These are phyloP conservation scores for Cicer yamashitae DNA, from an alignment of 306 rosid genomes.

Conservation along the genomic window DNA sequence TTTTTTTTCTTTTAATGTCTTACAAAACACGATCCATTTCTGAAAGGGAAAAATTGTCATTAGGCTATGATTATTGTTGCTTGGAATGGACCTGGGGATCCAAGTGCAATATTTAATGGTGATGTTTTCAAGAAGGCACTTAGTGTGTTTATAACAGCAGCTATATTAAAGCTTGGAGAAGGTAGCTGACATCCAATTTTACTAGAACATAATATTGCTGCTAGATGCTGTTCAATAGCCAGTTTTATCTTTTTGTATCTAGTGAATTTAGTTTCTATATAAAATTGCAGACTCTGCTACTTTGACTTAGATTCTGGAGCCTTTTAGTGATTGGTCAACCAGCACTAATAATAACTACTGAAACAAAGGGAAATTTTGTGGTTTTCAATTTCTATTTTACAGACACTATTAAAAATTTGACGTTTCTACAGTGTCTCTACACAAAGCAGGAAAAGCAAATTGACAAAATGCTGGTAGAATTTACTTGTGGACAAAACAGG, in stretches of 20 bases:
- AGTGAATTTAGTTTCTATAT: neutral
- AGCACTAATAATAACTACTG: neutral
- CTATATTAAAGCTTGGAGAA: slow-evolving; percentile 91
- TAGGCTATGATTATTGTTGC: slow-evolving; percentile 97
- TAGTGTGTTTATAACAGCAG: slow-evolving; percentile 91
- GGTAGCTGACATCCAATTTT: slow-evolving; percentile 52
- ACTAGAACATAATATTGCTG: neutral
- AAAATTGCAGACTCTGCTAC: slow-evolving; percentile 11
- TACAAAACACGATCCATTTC: slow-evolving; percentile 29
- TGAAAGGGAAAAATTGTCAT: slow-evolving; percentile 42
- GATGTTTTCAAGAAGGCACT: slow-evolving; percentile 89
- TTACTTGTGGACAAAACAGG: slow-evolving; percentile 8
- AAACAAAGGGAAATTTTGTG: neutral
- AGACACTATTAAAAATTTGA: neutral
- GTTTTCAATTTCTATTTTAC: slow-evolving; percentile 9
- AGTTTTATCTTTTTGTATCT: slow-evolving; percentile 19
- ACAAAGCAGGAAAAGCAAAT: slow-evolving; percentile 21
- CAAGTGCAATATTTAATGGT: slow-evolving; percentile 61
- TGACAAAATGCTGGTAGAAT: neutral
- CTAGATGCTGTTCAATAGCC: neutral
- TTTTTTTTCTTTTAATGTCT: slow-evolving; percentile 16
- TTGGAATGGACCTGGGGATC: slow-evolving; percentile 91
- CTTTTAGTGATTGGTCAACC: slow-evolving; percentile 22
- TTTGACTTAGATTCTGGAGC: slow-evolving; percentile 17
- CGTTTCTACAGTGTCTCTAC: neutral